phyloP scores from a whole-genome alignment of 257 asterid species.

The Cynanchum wilfordii region DNA sequence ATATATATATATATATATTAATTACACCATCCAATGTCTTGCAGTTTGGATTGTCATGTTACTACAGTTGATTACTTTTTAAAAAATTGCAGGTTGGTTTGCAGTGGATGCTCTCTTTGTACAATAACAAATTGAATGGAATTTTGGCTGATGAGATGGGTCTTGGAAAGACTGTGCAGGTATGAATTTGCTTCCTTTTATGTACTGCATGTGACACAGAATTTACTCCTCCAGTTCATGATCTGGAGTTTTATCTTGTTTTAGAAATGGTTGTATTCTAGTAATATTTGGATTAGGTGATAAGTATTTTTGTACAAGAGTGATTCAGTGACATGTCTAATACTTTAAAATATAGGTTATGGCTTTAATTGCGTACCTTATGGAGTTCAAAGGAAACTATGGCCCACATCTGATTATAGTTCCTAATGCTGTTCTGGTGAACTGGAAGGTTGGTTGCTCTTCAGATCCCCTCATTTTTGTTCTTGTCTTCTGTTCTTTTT shows the following conservation, averaged over 20 bases:
- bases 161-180: constrained; percentile 99
- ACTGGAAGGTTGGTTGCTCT: constrained; percentile 79
- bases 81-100: constrained; percentile 79
- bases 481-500: constrained; percentile 8
- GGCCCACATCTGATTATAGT: constrained; percentile 98
- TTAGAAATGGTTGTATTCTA: not conserved
- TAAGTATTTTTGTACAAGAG: not conserved
- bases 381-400: constrained; percentile 98
- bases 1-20: too few species aligned
- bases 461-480: constrained; percentile 14
- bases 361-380: constrained; percentile 90
- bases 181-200: constrained; percentile 25
- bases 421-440: constrained; percentile 98
- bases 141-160: constrained; percentile 99
- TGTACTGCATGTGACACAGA: not conserved
- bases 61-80: constrained; percentile 8
- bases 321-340: not conserved
- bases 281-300: not conserved
- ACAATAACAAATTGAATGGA: constrained; percentile 93
- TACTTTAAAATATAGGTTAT: constrained; percentile 59
- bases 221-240: not conserved
- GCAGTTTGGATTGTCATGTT: constrained; percentile 3
- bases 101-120: constrained; percentile 99
- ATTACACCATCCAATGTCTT: not conserved
- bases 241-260: not conserved